These are phyloP conservation scores for Spathaspora hagerdaliae DNA, from an alignment of 805 yeast genomes.

Conservation along the genomic window DNA sequence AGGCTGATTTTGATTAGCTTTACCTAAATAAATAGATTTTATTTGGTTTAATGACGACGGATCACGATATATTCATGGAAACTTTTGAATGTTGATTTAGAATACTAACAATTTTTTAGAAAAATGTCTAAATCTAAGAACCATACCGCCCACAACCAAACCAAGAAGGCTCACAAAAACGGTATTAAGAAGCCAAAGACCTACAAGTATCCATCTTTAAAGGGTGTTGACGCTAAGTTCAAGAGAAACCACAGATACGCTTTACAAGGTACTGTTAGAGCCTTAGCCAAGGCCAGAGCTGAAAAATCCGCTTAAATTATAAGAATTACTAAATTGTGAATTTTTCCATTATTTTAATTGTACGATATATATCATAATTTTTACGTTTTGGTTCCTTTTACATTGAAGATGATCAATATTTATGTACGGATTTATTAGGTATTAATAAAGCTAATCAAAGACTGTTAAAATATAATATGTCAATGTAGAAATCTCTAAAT, in stretches of 20 bases:
- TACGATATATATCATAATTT: constrained; percentile 7
- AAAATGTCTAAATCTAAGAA: constrained; percentile 98
- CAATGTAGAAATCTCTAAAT: neutral
- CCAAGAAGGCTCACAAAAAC: constrained; percentile 99
- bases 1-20: no score
- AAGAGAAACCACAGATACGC: constrained; percentile 99
- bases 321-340: constrained; percentile 2
- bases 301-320: constrained; percentile 39
- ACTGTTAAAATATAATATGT: neutral
- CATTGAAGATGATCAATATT: constrained; percentile 10
- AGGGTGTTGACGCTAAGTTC: constrained; percentile 99
- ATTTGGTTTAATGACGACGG: no score
- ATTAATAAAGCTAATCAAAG: constrained; percentile 10
- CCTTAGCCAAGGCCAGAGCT: constrained; percentile 79
- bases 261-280: constrained; percentile 95
- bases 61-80: no score
- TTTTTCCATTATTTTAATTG: constrained; percentile 1
- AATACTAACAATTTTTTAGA: constrained; percentile 14
- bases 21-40: no score
- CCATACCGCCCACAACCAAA: constrained; percentile 99
- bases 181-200: constrained; percentile 99
- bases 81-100: no score
- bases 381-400: constrained; percentile 9
- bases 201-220: constrained; percentile 95
- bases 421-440: constrained; percentile 12